These are phyloP conservation scores for Fusarium temperatum DNA, from an alignment of 2,329 filamentous ascomycete genomes.

Conservation along the genomic window DNA sequence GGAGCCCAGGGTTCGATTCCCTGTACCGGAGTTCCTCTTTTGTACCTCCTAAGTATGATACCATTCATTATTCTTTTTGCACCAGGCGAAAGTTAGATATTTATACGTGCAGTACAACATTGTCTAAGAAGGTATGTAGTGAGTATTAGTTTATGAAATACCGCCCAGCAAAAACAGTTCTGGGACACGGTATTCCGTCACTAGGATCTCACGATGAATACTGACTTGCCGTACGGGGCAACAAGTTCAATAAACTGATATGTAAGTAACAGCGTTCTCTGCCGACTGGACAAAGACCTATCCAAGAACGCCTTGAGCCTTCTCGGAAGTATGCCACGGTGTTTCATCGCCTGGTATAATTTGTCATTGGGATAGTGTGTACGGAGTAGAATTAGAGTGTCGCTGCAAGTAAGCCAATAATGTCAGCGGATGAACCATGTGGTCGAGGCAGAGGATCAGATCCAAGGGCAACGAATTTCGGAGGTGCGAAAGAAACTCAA, in stretches of 20 bases:
- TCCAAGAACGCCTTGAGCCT: not conserved
- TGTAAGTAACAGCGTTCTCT: not conserved
- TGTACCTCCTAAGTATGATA: not conserved
- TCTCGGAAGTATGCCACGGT: not conserved
- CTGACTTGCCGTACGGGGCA: too few relatives aligned
- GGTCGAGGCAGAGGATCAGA: slow-evolving; percentile 37
- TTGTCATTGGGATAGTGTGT: not conserved
- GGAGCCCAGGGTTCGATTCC: slow-evolving; percentile 44
- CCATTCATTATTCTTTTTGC: not conserved
- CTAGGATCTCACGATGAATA: not conserved
- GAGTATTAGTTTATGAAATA: not conserved
- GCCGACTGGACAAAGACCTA: not conserved
- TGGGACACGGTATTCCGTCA: not conserved
- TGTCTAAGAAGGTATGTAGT: too few relatives aligned
- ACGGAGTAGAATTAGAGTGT: not conserved
- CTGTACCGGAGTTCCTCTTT: slow-evolving; percentile 38
- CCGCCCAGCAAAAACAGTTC: not conserved
- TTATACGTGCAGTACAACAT: not conserved
- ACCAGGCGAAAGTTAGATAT: not conserved
- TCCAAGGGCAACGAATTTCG: slow-evolving; percentile 2
- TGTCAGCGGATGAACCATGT: slow-evolving; percentile 34
- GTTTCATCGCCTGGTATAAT: not conserved
- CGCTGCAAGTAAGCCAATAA: slow-evolving; percentile 31
- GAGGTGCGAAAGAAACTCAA: not conserved
- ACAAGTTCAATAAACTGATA: not conserved